Evolutionary conservation across 1,284 basidiomycete genomes (phyloP).

Genomic region (Tranzscheliella williamsii): DNA sequence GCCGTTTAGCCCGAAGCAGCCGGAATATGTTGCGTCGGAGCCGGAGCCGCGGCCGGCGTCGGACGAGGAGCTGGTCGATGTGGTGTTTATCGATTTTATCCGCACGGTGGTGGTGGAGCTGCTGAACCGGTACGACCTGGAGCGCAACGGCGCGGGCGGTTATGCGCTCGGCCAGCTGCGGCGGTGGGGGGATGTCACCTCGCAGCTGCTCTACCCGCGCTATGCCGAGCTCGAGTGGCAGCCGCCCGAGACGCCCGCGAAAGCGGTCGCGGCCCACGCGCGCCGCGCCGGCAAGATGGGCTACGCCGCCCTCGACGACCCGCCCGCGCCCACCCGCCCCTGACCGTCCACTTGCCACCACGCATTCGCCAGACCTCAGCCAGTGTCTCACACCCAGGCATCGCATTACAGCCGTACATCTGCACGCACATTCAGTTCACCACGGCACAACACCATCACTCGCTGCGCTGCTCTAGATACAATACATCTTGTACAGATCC

Average conservation of each 20-base stretch:
- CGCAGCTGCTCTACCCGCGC: conserved; percentile 51
- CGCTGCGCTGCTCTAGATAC: too few relatives aligned
- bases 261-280: conserved; percentile 15
- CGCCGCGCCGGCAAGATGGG: conserved; percentile 35
- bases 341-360: too few relatives aligned
- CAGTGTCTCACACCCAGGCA: too few relatives aligned
- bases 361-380: too few relatives aligned
- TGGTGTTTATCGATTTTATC: conserved; percentile 40
- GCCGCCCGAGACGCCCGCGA: conserved; percentile 11
- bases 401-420: too few relatives aligned
- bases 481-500: too few relatives aligned
- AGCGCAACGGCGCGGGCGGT: conserved; percentile 11
- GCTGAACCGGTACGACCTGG: conserved; percentile 27
- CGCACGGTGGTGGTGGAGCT: conserved; percentile 28
- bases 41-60: conserved; percentile 17
- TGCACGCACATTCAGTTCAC: too few relatives aligned
- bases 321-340: too few relatives aligned
- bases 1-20: conserved; percentile 42
- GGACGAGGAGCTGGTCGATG: conserved; percentile 38
- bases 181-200: conserved; percentile 50
- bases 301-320: conserved; percentile 9
- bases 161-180: conserved; percentile 36
- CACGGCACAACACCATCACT: too few relatives aligned
- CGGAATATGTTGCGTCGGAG: conserved; percentile 54
- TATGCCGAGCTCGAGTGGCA: conserved; percentile 49